Base-by-base conservation (phyloP, 1,139 yeast species). In the Pichia sp. region DNA sequence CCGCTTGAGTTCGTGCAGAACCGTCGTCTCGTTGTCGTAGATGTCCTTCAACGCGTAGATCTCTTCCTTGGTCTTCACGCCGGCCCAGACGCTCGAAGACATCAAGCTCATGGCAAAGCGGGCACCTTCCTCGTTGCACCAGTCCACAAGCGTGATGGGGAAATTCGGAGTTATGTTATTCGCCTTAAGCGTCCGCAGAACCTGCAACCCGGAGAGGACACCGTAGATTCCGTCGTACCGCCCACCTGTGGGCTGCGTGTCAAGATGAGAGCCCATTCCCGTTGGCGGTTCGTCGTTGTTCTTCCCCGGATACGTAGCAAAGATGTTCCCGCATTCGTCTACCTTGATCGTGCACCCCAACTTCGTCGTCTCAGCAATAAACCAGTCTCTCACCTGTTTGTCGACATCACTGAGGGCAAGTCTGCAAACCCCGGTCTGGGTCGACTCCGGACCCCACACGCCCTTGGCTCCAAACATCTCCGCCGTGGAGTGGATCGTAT, bases 51-150 rank as follows among this genome's bases (percentile, higher is more conserved):
- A 66, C 2, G 66, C 64, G 57, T 82, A 80, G 5, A 79, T 77
- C 3, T 74, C 74, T 51, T 82, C 78, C 53, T 75, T 68, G 2
- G 73, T 60, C 41, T 73, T 64, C 21, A 70, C 63, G 7, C 77
- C 85, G 1, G 87, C 80, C 87, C 87, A 85, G 1, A 83, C 87
- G 12, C 82, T 76, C 9, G 85, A 78, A 0, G 85, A 77, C 76
- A 83, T 80, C 66, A 82, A 75, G 42, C 85, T 75, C 67, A 78
- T 73, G 6, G 90, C 87, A 62, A 84, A 85, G 48, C 91, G 69
- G 0, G 90, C 89, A 45, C 91, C 91, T 70, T 85, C 91, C 64
- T 85, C 91, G 62, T 85, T 85, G 61, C 85, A 82, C 91, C 91
- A 85, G 62, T 80, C 74, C 45, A 84, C 74, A 8, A 82, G 74